Evolutionary conservation across 148 eudicot species (phyloP).

Genomic region (Linanthus parryae): DNA sequence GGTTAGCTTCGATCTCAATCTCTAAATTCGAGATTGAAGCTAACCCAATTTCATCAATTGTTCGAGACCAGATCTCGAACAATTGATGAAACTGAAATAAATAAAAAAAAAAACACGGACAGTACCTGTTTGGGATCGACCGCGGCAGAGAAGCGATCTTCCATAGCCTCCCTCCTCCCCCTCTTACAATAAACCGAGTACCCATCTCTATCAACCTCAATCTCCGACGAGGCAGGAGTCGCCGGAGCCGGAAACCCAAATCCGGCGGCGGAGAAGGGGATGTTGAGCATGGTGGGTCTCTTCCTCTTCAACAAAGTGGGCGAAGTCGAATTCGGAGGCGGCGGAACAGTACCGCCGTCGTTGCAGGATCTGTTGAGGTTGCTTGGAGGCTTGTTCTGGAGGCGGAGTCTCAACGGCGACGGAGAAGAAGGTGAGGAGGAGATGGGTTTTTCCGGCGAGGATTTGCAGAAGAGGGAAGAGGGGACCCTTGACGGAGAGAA

Average conservation of each 20-base stretch:
- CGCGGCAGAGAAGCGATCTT: conserved; percentile 69
- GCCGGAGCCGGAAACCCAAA: conserved; percentile 19
- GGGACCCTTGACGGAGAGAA: conserved; percentile 49
- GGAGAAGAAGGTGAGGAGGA: conserved; percentile 25
- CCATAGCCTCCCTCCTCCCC: conserved; percentile 78
- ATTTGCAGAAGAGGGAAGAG: conserved; percentile 28
- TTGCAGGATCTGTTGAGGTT: conserved; percentile 14
- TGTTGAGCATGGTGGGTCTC: conserved; percentile 62
- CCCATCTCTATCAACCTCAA: conserved; percentile 68
- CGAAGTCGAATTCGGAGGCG: conserved; percentile 22
- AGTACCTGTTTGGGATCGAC: conserved; percentile 72
- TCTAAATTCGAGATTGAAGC: too few species aligned
- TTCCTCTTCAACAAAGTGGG: conserved; percentile 56
- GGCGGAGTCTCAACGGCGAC: conserved; percentile 23
- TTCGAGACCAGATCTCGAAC: too few species aligned
- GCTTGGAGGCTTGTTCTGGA: conserved; percentile 24
- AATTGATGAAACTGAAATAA: too few species aligned
- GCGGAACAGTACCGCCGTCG: conserved; percentile 15
- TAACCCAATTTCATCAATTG: too few species aligned
- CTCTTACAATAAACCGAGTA: conserved; percentile 72
- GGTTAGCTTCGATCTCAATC: too few species aligned
- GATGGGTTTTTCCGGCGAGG: conserved; percentile 21
- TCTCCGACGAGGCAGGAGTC: conserved; percentile 16
- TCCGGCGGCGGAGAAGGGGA: conserved; percentile 29
- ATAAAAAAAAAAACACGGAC: too few species aligned